Base-by-base conservation (phyloP, 2,329 filamentous ascomycete species). In the Chaetomiaceae sp. region DNA sequence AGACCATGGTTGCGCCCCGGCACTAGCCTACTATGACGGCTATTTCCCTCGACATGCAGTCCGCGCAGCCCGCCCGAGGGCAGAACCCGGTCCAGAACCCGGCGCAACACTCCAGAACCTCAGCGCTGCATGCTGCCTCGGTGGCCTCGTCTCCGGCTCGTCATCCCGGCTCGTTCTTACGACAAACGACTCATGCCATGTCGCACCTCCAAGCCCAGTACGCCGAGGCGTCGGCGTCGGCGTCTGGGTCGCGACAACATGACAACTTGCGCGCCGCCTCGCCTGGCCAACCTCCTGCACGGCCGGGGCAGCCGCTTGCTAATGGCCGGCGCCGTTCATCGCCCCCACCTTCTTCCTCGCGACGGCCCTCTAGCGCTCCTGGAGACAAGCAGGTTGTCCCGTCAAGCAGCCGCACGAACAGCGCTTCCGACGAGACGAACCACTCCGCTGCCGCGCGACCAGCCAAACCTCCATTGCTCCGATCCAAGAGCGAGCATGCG, bases 401-500 rank as follows among this genome's bases (percentile, higher is more conserved):
- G 12, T 44, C 50, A 43, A 46, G 49, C n/a, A 53, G 22, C 51
- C 59, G 43, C 60, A 72, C 52, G 60, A 58, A 59, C n/a, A 47
- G 51, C 20, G 46, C 44, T 17, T 36, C 31, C 19, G 55, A 60
- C 25, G 52, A 56, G 9, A 50, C 38, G 29, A 31, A 50, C 15
- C 47, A 29, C 7, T n/a, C 55, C 61, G 69, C 27, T 65, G 39
- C 40, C 2, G 23, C 64, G 49, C 71, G 73, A 36, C 70, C 73
- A 15, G 58, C 64, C 5, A 81, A 81, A 61, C 78, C 79, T 23
- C 70, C 71, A n/a, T 70, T 84, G 17, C 63, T 77, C 47, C 75
- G 81, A 49, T 81, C 81, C 53, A 81, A 78, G 69, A 83, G 79
- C 66, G 80, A 84, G 60, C 77, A 75, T 61, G 67, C 73, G 39